Evolutionary conservation across 768 basidiomycete genomes (phyloP), one percentile per base, ranked within the genome.

Genomic region (Tricholoma furcatifolium): DNA sequence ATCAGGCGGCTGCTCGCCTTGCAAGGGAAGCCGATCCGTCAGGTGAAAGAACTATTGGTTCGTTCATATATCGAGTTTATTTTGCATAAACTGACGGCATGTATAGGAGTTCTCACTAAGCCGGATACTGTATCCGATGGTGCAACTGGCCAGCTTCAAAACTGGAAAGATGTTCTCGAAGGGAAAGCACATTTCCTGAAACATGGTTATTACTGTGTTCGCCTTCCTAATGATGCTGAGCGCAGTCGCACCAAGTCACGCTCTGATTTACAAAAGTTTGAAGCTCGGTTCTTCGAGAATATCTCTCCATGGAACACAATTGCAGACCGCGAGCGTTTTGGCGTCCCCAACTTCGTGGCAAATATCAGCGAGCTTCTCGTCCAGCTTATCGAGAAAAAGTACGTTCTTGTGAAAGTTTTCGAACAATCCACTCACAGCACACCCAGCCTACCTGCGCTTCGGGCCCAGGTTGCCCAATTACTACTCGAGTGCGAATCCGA

Each of bases 171-270:
- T 0, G 70, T 83, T 3, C 65, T 88, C 5, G 72, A 80, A 53
- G 82, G 80, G 30, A 70, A 70, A 39, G 38, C 64, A 42, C 67
- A 87, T 58, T 47, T 15, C 14, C 67, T 87, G 52, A 73, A 60
- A 34, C 82, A 82, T 47, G 79, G 87, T 6, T 88, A 87, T 53
- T 87, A 81, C 50, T 84, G 82, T 17, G 82, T 86, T 24, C 82
- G 83, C 39, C 80, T 85, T 8, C 82, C 83, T 0, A 78, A 84
- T 44, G 87, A 87, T 57, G 67, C 62, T 1, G 77, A 85, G 51
- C 79, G 87, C 0, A 53, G 60, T 12, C 57, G 62, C 34, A 62
- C 64, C 4, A 62, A 77, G 10, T 65, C 75, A 1, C 70, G 70
- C 14, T 43, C 57, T 0, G 77, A 72, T 17, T 65, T 72, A 5